Evolutionary conservation across 208 protist genomes (phyloP).

Genomic region (Wallacemonas collosoma): DNA sequence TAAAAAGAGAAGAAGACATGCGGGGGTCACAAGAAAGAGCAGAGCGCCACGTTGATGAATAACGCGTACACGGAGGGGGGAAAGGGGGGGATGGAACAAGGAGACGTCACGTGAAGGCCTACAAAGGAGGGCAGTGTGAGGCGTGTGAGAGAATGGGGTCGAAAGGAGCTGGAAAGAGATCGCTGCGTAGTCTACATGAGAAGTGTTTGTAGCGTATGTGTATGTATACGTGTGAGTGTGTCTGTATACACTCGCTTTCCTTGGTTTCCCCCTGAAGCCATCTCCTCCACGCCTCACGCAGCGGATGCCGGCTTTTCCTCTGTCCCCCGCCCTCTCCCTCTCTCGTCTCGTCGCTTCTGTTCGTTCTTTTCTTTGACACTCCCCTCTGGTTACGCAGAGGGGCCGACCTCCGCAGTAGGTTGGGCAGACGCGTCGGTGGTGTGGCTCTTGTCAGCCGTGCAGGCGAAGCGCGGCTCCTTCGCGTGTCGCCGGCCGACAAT

Average conservation of each 20-base stretch:
- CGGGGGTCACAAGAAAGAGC: too few relatives aligned
- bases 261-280: too few relatives aligned
- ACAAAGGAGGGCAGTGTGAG: too few relatives aligned
- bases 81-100: too few relatives aligned
- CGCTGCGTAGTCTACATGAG: background rate
- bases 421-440: background rate
- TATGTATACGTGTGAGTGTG: slow-evolving; percentile 17
- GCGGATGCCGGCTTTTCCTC: too few relatives aligned
- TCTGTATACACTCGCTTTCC: background rate
- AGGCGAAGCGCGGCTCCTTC: slow-evolving; percentile 58
- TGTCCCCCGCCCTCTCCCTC: too few relatives aligned
- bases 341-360: background rate
- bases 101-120: too few relatives aligned
- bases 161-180: background rate
- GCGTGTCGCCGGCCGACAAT: slow-evolving; percentile 74
- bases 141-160: too few relatives aligned
- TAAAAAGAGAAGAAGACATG: too few relatives aligned
- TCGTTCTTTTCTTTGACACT: background rate
- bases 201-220: background rate
- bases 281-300: too few relatives aligned
- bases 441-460: slow-evolving; percentile 13
- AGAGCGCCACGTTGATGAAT: too few relatives aligned
- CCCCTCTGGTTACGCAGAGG: background rate
- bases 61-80: too few relatives aligned
- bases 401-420: background rate